Conservation (phyloP, 2,329 filamentous ascomycete species). For the Mollisiaceae sp. region DNA sequence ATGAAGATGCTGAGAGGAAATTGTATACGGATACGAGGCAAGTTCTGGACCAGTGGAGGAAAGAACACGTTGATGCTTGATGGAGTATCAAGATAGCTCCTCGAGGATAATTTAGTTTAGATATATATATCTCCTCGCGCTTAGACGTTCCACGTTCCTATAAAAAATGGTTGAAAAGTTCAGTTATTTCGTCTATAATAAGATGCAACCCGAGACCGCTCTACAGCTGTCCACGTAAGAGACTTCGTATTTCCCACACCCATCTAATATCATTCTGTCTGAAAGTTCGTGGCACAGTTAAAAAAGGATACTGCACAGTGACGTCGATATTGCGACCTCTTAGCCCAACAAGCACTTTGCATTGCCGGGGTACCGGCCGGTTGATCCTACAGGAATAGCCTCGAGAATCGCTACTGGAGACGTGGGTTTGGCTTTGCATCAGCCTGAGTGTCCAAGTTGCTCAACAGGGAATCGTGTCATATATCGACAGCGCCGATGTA, state of each 20-base stretch:
- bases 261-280: not conserved
- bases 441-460: too few relatives aligned
- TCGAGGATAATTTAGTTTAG: not conserved
- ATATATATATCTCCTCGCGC: not conserved
- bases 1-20: slow-evolving; percentile 1
- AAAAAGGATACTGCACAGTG: slow-evolving; percentile 2
- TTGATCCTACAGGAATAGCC: slow-evolving; percentile 1
- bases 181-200: not conserved
- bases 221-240: not conserved
- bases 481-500: too few relatives aligned
- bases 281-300: not conserved
- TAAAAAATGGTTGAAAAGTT: not conserved
- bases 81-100: not conserved
- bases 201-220: not conserved
- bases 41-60: not conserved
- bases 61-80: not conserved
- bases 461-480: too few relatives aligned
- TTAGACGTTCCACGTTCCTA: not conserved
- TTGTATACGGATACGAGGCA: not conserved
- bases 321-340: not conserved
- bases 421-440: not conserved
- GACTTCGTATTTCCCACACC: not conserved
- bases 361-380: not conserved
- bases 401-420: not conserved
- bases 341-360: not conserved